Evolutionary conservation across 352 stramenopile species (phyloP).

Genomic region (Pythium insidiosum): DNA sequence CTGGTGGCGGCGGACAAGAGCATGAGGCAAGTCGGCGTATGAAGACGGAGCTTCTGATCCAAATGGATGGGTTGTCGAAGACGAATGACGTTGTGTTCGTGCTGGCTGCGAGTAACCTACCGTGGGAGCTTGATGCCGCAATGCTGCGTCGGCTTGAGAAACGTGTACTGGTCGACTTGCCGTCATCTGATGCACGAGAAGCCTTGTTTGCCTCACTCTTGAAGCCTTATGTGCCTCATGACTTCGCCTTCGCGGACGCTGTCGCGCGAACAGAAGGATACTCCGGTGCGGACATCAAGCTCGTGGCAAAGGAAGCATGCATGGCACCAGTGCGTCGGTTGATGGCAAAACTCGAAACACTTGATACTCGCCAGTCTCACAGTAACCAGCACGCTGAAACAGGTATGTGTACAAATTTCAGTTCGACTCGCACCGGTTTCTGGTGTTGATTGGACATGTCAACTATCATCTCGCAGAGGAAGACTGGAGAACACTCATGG

Average conservation of each 20-base stretch:
- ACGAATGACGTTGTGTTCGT: slow-evolving; percentile 79
- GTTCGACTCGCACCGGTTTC: not conserved
- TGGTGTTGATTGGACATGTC: not conserved
- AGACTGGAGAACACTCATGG: slow-evolving; percentile 58
- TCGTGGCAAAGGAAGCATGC: slow-evolving; percentile 79
- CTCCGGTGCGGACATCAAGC: slow-evolving; percentile 78
- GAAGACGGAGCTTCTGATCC: slow-evolving; percentile 84
- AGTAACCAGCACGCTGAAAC: slow-evolving; percentile 13
- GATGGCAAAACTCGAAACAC: slow-evolving; percentile 50
- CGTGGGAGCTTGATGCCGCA: slow-evolving; percentile 71
- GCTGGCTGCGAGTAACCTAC: slow-evolving; percentile 72
- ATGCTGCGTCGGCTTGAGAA: slow-evolving; percentile 83
- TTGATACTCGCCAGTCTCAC: slow-evolving; percentile 18
- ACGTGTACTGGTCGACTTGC: slow-evolving; percentile 70
- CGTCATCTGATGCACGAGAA: slow-evolving; percentile 42
- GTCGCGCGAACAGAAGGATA: slow-evolving; percentile 60
- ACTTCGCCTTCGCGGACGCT: slow-evolving; percentile 44
- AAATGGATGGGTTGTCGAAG: slow-evolving; percentile 82
- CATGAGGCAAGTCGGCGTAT: slow-evolving; percentile 81
- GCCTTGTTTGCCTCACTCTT: slow-evolving; percentile 57
- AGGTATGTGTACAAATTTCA: not conserved
- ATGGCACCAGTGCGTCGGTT: slow-evolving; percentile 74
- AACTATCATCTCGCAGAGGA: slow-evolving; percentile 3
- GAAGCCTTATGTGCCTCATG: slow-evolving; percentile 36
- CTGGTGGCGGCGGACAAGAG: slow-evolving; percentile 58